phyloP scores from a whole-genome alignment of 305 asterid species.

The Fraxinus ornus region DNA sequence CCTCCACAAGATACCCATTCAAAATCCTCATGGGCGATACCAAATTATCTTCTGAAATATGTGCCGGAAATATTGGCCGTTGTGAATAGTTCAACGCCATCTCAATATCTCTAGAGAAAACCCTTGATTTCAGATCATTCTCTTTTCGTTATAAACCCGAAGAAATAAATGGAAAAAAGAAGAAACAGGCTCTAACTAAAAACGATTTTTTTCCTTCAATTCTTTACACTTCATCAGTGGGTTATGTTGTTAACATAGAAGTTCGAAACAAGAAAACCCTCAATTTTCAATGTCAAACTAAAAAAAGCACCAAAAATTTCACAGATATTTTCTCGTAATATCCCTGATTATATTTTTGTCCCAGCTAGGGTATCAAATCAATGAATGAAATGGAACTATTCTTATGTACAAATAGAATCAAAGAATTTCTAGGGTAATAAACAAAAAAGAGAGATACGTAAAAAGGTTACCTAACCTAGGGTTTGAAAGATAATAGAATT shows the following conservation, averaged over 20 bases:
- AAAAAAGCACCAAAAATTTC: conserved; percentile 86
- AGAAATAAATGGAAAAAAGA: background rate
- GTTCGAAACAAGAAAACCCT: conserved; percentile 67
- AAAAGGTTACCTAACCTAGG: conserved; percentile 20
- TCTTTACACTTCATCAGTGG: background rate
- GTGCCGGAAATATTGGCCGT: conserved; percentile 51
- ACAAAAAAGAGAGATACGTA: background rate
- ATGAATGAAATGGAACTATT: conserved; percentile 11
- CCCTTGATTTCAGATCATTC: conserved; percentile 15
- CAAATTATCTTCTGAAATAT: conserved; percentile 55
- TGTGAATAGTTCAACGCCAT: conserved; percentile 92
- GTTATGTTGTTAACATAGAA: background rate
- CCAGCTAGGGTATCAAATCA: conserved; percentile 33
- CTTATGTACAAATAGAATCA: conserved; percentile 34
- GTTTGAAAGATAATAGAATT: conserved; percentile 16
- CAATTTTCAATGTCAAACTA: conserved; percentile 75
- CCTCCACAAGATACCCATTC: conserved; percentile 63
- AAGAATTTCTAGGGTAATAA: conserved; percentile 27
- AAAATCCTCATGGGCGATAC: conserved; percentile 58
- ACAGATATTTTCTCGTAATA: conserved; percentile 62
- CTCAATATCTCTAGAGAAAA: conserved; percentile 42
- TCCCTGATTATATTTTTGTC: conserved; percentile 27
- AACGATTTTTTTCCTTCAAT: background rate
- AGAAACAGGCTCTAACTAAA: conserved; percentile 12
- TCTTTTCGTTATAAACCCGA: conserved; percentile 13